Evolutionary conservation across 768 basidiomycete genomes (phyloP), one percentile per base, ranked within the genome.

Genomic region (Psilocybe sp.): DNA sequence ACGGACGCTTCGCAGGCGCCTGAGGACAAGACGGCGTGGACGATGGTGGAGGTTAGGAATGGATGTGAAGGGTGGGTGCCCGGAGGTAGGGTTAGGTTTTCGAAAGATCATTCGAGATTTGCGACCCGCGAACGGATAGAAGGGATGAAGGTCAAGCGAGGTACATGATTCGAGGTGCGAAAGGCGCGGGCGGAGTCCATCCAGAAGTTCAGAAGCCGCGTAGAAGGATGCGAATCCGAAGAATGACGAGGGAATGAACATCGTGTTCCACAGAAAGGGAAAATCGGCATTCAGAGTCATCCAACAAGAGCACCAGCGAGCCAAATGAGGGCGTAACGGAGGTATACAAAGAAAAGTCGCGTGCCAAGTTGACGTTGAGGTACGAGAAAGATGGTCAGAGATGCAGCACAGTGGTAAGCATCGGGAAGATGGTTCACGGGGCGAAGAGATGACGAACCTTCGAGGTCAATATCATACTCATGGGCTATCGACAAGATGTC

Each of bases 1-100:
- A 97, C 81, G 1, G 93, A 96, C 36, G 92, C 89, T 73, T 98
- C 96, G 67, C 97, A 99, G 20, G 96, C 96, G 50, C 95, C 94
- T 97, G 48, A 28, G 50, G 28, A 35, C 23, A 44, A 38, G 23
- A 45, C 38, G 40, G 46, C 32, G 47, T 38, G 44, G 44, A 16
- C 4, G 42, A 13, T n/a, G 47, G 47, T 8, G 36, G 33, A 38
- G n/a, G 19, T 34, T n/a, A 39, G 32, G 15, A n/a, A n/a, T n/a
- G n/a, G n/a, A n/a, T 33, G 28, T 45, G 35, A 52, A 32, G 18
- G 39, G 20, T 10, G 34, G 6, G 12, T 12, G 23, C n/a, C n/a
- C n/a, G 16, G n/a, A 37, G 28, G 44, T 18, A 4, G 18, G 16
- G 31, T 12, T 14, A 28, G 15, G 23, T 18, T 16, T 23, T 42